Base-by-base conservation (phyloP, 2,329 filamentous ascomycete genomes). In the Ascochyta lentis region DNA sequence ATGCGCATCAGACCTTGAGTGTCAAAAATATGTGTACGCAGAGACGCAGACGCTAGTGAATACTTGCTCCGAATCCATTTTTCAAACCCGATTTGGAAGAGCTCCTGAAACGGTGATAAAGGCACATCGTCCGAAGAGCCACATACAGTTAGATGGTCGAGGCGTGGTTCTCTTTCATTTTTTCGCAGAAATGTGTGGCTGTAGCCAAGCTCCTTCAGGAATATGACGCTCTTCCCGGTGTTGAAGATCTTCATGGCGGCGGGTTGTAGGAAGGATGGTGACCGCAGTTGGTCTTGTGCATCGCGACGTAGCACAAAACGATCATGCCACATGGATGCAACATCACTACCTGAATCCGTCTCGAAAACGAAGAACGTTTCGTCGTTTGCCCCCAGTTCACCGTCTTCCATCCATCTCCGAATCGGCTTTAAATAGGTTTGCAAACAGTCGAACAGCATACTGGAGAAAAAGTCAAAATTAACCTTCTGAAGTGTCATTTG, bases 151-250 rank as follows among this genome's bases (percentile, higher is more conserved):
- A 83, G 79, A 56, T 87, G 86, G 35, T 84, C 80, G n/a, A 91
- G 73, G 4, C 56, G 59, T 44, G 71, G 70, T 47, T 76, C 67
- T 6, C 27, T 16, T 9, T 58, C 60, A 2, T 35, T 49, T 3
- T 52, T 26, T 9, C 44, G 46, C 19, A 60, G n/a, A 3, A 39
- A 42, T 57, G 71, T 53, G 59, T 66, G 72, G 56, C 83, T 80
- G 51, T 83, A 80, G 37, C 87, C 85, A 10, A 96, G 80, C 43
- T 89, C 84, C 57, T 88, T 88, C n/a, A 97, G 78, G 40, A 97
- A 89, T 1, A 95, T 86, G 51, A 95, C 88, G 65, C 89, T 96
- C 75, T 97, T 97, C 0, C 94, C 94, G 1, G 91, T 88, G 1
- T 88, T 92, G 66, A 96, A 94, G 34, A 97, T 91, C 59, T 87